These are phyloP conservation scores for Geotrichum bryndzae DNA, from an alignment of 1,139 yeast genomes.

Conservation along the genomic window DNA sequence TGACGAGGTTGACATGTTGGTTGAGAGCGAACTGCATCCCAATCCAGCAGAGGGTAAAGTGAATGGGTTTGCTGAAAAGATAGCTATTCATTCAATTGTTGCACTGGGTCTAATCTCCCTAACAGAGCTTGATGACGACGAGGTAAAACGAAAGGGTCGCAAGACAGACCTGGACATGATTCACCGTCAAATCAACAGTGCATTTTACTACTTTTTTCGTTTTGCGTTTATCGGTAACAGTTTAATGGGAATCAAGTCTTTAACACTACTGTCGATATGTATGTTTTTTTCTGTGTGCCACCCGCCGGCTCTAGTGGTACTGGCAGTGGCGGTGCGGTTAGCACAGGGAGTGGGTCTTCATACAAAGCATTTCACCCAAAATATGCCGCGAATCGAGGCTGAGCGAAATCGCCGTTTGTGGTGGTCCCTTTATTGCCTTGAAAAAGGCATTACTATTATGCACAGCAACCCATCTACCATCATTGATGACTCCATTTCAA, in stretches of 20 bases:
- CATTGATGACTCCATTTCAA: conserved; percentile 41
- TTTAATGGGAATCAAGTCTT: conserved; percentile 23
- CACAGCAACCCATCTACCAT: conserved; percentile 57
- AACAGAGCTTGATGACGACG: neutral
- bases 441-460: conserved; percentile 50
- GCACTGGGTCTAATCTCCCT: neutral
- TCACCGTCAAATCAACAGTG: conserved; percentile 5
- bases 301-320: conserved; percentile 1
- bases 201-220: conserved; percentile 23
- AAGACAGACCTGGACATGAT: neutral
- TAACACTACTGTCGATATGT: conserved; percentile 18
- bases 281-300: conserved; percentile 21
- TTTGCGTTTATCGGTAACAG: conserved; percentile 22
- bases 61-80: conserved; percentile 13
- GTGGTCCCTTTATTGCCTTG: conserved; percentile 52
- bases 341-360: conserved; percentile 67
- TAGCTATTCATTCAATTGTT: conserved; percentile 5
- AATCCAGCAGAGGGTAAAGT: neutral
- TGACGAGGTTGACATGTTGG: neutral
- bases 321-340: conserved; percentile 48
- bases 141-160: neutral
- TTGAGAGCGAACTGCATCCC: neutral
- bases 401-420: conserved; percentile 43
- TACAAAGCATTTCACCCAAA: conserved; percentile 45
- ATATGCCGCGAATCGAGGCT: conserved; percentile 39